Base-by-base conservation (phyloP, 2,329 filamentous ascomycete genomes). In the Magnaporthiopsis rhizophila region DNA sequence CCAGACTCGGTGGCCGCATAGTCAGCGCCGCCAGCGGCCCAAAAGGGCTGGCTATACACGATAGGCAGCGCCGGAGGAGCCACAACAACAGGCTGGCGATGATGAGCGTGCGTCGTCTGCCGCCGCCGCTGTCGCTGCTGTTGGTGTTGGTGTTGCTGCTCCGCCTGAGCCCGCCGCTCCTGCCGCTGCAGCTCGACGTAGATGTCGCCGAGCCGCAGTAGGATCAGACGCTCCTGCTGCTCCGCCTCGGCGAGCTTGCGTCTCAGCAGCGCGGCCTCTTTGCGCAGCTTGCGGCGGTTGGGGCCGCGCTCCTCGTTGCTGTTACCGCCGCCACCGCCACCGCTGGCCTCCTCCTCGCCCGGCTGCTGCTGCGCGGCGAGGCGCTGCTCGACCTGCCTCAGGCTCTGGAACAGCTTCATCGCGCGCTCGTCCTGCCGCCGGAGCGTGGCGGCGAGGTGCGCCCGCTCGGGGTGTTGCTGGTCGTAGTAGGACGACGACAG, bases 161-260 rank as follows among this genome's bases (percentile, higher is more conserved):
- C 71, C 2, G 76, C 70, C 53, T 74, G 72, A 36, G 69, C 68
- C 75, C 75, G 77, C 2, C 76, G 72, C 62, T 80, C 77, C 3
- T 77, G 75, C 56, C 76, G 78, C 67, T 79, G 77, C 18, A 82
- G 77, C 70, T 86, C 81, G 21, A 80, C 71, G 45, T 78, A 75
- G 18, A 86, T 68, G 65, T 85, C 81, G 15, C 77, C 73, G n/a
- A 86, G 72, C 3, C 82, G 74, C 21, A 73, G 65, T 56, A 81
- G 70, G 8, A 84, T 77, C 21, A 73, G 68, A 63, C 73, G 77
- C 68, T 86, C 79, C 68, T 84, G 80, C 63, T 77, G 74, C 3
- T 78, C 77, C 0, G 75, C 78, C 58, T 79, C 74, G n/a, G 73
- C 69, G 38, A 86, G 76, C 65, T 77, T 78, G 62, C 72, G 73